Evolutionary conservation across 495 filamentous ascomycete species (phyloP).

Genomic region (Aspergillus homomorphus): DNA sequence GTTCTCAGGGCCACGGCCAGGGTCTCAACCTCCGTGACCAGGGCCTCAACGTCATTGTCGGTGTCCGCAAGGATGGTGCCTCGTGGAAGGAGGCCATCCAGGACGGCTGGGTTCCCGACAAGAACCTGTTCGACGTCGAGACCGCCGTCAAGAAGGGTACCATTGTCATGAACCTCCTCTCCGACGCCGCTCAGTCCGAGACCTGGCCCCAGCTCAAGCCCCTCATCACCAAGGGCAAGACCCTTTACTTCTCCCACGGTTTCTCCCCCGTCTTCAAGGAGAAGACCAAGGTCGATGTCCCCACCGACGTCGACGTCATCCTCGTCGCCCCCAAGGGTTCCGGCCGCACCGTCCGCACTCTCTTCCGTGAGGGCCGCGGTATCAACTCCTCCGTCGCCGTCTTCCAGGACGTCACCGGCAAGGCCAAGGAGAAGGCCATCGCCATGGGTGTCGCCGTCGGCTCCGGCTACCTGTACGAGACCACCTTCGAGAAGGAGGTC

Average conservation of each 20-base stretch:
- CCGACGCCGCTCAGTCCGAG: conserved; percentile 94
- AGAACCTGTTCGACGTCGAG: conserved; percentile 96
- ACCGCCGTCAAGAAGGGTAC: conserved; percentile 92
- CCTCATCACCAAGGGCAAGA: conserved; percentile 98
- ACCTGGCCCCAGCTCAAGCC: conserved; percentile 99
- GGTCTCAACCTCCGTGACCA: conserved; percentile 99
- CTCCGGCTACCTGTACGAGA: conserved; percentile 98
- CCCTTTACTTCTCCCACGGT: conserved; percentile 99
- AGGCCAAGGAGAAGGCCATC: conserved; percentile 97
- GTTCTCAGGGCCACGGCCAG: conserved; percentile 97
- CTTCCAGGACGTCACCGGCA: conserved; percentile 96
- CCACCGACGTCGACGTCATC: conserved; percentile 94
- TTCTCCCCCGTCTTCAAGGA: conserved; percentile 99
- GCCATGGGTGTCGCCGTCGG: conserved; percentile 96
- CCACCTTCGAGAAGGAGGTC: conserved; percentile 99
- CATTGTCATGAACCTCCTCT: conserved; percentile 98
- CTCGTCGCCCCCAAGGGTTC: conserved; percentile 98
- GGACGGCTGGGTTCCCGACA: conserved; percentile 97
- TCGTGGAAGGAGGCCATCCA: conserved; percentile 97
- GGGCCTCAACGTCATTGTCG: conserved; percentile 96
- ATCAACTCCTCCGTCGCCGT: conserved; percentile 99
- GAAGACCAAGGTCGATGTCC: conserved; percentile 97
- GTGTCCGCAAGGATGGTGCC: conserved; percentile 95
- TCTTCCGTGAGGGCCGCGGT: conserved; percentile 96
- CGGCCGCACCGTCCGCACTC: conserved; percentile 93